Base-by-base conservation (phyloP, 306 rosid species). In the Quercus suber region DNA sequence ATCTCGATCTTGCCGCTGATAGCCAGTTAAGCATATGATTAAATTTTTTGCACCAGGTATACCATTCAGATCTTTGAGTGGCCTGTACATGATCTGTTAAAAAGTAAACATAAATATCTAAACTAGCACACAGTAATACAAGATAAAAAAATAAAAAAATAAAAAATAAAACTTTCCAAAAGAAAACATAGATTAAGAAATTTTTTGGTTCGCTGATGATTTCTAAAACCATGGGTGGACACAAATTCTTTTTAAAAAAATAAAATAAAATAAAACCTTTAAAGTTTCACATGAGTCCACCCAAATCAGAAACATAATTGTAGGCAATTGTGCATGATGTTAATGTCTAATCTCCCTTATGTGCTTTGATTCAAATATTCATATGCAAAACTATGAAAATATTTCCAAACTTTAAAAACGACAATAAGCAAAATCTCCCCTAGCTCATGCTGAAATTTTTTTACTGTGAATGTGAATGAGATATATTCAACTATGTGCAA, bases 1-100 rank as follows among this genome's bases (percentile, higher is more conserved):
- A 76, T 92, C 98, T 82, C 97, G 89, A 85, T 92, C 98, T 82
- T 89, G 97, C 71, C 97, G 92, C 23, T 89, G 90, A 84, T 94
- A 95, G 73, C 99, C 98, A 76, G 99, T 95, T 87, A 95, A 82
- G 89, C 99, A 95, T 75, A 94, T 71, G 59, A 86, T 17, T 75
- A 90, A 81, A 81, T 76, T 71, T 82, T 84, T 80, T 5, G 97
- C 99, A 43, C 91, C 97, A 0, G 93, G 91, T 65, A 95, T 90
- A 41, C 97, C 97, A 82, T 86, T 82, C 78, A 90, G 86, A 78
- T 89, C 88, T 79, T 80, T 90, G 30, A 69, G 91, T 33, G 98
- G 98, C 64, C 93, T 86, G 87, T 95, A 95, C 84, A 95, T 84
- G 67, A 95, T 79, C 99, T 95, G 91, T 53, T 23, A 75, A 76